A percentile compares a stretch with the other conserved stretches of the same genome.
Conservation (phyloP, 495 filamentous ascomycete genomes). For the Hypoxylon trugodes region DNA sequence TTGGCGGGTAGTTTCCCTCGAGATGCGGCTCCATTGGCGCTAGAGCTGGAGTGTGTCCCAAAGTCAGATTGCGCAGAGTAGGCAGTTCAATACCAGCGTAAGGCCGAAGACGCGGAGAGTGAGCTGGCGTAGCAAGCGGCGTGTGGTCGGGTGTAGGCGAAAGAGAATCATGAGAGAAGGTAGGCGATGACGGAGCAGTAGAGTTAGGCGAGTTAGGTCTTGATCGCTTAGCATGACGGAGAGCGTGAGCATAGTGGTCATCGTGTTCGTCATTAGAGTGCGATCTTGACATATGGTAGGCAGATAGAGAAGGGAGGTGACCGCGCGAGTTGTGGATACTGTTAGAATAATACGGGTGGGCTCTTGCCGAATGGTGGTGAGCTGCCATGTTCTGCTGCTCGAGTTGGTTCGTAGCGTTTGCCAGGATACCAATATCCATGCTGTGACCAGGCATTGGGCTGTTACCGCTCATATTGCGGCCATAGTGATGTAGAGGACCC, state of each 20-base stretch:
- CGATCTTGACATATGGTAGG: conserved; percentile 92
- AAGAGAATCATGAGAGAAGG: conserved; percentile 94
- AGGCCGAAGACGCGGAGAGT: conserved; percentile 91
- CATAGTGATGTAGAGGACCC: conserved; percentile 68
- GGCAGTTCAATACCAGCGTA: conserved; percentile 76
- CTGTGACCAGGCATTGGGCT: conserved; percentile 56
- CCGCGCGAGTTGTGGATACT: conserved; percentile 62
- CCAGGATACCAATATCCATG: conserved; percentile 88
- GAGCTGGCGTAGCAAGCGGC: conserved; percentile 91
- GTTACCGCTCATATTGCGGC: conserved; percentile 59
- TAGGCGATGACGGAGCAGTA: conserved; percentile 96
- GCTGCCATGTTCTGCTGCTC: conserved; percentile 74
- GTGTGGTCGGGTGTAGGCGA: conserved; percentile 98
- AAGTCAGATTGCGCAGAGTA: conserved; percentile 84
- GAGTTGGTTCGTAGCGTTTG: conserved; percentile 85
- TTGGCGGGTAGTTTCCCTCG: conserved; percentile 52
- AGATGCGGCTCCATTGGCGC: conserved; percentile 89
- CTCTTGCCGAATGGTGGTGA: conserved; percentile 44
- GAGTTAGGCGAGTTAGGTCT: conserved; percentile 92
- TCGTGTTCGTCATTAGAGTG: conserved; percentile 89
- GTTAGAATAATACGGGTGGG: conserved; percentile 68
- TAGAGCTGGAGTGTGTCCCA: conserved; percentile 87
- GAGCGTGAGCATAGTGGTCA: conserved; percentile 68
- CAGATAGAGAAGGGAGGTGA: conserved; percentile 77
- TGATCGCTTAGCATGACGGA: conserved; percentile 81